These are phyloP conservation scores for Amphicarpaea edgeworthii DNA, from an alignment of 306 rosid species.

Conservation along the genomic window DNA sequence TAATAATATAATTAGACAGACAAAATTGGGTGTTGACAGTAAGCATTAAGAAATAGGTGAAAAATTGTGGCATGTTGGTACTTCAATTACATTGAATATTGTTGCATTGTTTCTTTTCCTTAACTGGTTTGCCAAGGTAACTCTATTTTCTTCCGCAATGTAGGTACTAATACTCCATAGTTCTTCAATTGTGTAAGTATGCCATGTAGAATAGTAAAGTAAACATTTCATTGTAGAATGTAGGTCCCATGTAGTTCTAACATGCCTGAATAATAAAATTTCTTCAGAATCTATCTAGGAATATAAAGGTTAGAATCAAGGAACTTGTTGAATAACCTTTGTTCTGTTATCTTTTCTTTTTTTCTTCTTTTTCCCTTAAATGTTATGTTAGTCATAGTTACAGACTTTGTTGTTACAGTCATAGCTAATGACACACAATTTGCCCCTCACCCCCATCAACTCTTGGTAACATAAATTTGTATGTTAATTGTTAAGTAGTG, in stretches of 20 bases:
- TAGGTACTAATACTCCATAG: constrained; percentile 94
- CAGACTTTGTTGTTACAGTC: no score
- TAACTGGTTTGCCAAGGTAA: constrained; percentile 20
- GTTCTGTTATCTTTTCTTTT: no score
- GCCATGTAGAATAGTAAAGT: neutral
- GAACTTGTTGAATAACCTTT: no score
- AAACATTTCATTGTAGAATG: neutral
- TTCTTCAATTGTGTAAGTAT: constrained; percentile 91
- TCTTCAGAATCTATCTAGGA: no score
- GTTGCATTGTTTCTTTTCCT: neutral
- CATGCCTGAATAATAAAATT: neutral
- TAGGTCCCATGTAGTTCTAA: neutral
- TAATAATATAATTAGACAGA: no score
- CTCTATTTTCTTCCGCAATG: constrained; percentile 31
- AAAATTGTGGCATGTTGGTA: neutral
- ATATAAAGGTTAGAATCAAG: no score
- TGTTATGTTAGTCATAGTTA: no score
- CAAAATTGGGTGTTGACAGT: no score
- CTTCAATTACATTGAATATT: neutral
- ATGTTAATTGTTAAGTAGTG: no score
- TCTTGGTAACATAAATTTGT: no score
- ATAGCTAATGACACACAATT: no score
- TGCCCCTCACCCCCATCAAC: neutral
- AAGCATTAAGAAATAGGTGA: constrained; percentile 14
- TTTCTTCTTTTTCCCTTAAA: no score